These are phyloP conservation scores for Boletus semigastroideus DNA, from an alignment of 1,284 basidiomycete species.

Conservation along the genomic window DNA sequence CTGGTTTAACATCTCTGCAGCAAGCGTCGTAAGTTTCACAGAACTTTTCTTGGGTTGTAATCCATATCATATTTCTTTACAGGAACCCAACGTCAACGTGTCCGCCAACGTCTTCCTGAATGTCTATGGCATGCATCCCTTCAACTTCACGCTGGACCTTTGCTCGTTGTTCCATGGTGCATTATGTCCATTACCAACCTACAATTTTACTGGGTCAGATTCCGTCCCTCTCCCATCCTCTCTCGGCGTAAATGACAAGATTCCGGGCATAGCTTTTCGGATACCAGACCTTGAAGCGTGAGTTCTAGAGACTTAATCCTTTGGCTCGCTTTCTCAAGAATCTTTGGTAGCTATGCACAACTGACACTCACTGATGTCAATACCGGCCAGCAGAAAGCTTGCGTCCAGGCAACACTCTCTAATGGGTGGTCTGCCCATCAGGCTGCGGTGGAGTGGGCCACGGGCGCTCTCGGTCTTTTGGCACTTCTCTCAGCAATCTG, in stretches of 20 bases:
- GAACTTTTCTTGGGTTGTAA: conserved; percentile 16
- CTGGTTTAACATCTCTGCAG: conserved; percentile 72
- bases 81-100: conserved; percentile 77
- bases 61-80: conserved; percentile 27
- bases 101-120: conserved; percentile 78
- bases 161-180: conserved; percentile 75
- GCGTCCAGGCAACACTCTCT: conserved; percentile 87
- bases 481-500: conserved; percentile 67
- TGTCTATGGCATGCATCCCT: conserved; percentile 74
- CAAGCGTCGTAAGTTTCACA: conserved; percentile 59
- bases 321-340: conserved; percentile 6
- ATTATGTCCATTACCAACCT: conserved; percentile 85
- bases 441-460: conserved; percentile 74
- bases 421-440: conserved; percentile 88
- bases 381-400: conserved; percentile 77
- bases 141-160: conserved; percentile 79
- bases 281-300: conserved; percentile 90
- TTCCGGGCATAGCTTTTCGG: conserved; percentile 81
- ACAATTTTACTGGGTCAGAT: conserved; percentile 84
- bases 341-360: conserved; percentile 58
- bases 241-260: conserved; percentile 49
- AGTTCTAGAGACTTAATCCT: conserved; percentile 2
- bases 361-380: conserved; percentile 71
- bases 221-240: conserved; percentile 69
- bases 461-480: conserved; percentile 68